phyloP scores from a whole-genome alignment of 108 stramenopile species.

The Nitzschia inconspicua region DNA sequence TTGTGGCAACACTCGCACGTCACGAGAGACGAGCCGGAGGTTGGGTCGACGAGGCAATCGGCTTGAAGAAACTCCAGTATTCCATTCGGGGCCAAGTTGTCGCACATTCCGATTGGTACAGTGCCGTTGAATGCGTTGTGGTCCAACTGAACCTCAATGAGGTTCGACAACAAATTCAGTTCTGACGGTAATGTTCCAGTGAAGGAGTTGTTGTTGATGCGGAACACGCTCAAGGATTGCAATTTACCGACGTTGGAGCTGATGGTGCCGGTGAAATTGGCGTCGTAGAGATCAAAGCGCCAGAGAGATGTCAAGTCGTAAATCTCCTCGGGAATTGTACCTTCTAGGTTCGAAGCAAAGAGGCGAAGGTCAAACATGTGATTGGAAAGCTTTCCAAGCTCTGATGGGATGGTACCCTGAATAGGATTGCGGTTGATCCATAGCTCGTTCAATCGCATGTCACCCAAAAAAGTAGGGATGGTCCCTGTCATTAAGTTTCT shows the following conservation, averaged over 20 bases:
- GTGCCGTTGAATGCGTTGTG: slow-evolving; percentile 15
- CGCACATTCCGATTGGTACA: slow-evolving; percentile 21
- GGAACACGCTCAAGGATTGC: slow-evolving; percentile 4
- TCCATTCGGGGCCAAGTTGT: not conserved
- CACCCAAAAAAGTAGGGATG: slow-evolving; percentile 61
- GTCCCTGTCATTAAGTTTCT: slow-evolving; percentile 47
- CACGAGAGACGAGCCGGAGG: not conserved
- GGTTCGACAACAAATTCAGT: slow-evolving; percentile 10
- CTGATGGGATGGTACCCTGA: slow-evolving; percentile 24
- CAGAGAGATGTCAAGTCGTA: slow-evolving; percentile 7
- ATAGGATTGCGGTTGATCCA: slow-evolving; percentile 17
- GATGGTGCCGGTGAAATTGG: slow-evolving; percentile 26
- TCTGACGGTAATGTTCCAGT: slow-evolving; percentile 28
- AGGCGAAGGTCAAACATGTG: slow-evolving; percentile 13
- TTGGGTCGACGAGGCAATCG: slow-evolving; percentile 15
- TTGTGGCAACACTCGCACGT: slow-evolving; percentile 22
- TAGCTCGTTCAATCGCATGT: slow-evolving; percentile 24
- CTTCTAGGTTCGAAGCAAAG: not conserved
- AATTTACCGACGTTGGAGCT: slow-evolving; percentile 20
- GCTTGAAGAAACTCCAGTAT: slow-evolving; percentile 9
- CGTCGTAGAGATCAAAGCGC: slow-evolving; percentile 16
- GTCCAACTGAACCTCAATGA: slow-evolving; percentile 16
- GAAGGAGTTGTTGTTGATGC: slow-evolving; percentile 15
- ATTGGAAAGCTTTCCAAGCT: slow-evolving; percentile 17
- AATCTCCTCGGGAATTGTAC: slow-evolving; percentile 32